A percentile compares a stretch with the other conserved stretches of the same genome.
Evolutionary conservation across 805 yeast genomes (phyloP).

Genomic region (Starmera caribaea): DNA sequence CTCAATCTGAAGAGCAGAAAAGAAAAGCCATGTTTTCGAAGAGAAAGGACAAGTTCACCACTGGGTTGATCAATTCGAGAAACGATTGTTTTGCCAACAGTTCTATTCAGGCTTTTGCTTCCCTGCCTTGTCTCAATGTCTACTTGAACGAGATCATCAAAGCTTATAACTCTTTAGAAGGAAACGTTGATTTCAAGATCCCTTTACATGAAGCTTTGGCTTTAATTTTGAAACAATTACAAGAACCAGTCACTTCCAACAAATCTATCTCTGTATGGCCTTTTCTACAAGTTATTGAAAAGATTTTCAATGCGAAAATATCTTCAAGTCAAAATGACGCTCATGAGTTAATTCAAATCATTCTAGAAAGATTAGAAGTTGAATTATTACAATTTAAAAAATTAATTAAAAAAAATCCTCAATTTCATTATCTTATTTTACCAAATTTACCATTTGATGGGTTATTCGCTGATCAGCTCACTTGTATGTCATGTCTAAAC

Average conservation of each 20-base stretch:
- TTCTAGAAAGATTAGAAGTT: constrained; percentile 66
- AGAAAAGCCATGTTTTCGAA: constrained; percentile 27
- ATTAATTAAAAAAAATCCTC: constrained; percentile 14
- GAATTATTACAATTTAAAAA: constrained; percentile 42
- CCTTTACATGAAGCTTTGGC: constrained; percentile 53
- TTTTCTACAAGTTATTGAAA: constrained; percentile 62
- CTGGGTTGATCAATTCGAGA: constrained; percentile 73
- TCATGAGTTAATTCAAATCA: constrained; percentile 77
- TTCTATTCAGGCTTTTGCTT: constrained; percentile 68
- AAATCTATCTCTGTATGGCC: constrained; percentile 69
- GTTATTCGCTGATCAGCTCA: constrained; percentile 50
- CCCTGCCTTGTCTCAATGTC: constrained; percentile 47
- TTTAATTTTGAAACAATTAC: constrained; percentile 42
- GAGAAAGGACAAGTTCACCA: constrained; percentile 65
- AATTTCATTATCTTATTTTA: constrained; percentile 15
- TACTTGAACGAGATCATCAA: constrained; percentile 36
- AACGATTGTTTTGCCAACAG: constrained; percentile 93
- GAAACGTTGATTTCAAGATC: constrained; percentile 25
- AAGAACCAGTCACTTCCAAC: constrained; percentile 46
- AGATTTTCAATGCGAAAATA: constrained; percentile 60
- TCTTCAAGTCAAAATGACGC: constrained; percentile 89
- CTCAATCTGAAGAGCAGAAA: constrained; percentile 12
- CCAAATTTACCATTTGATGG: constrained; percentile 76
- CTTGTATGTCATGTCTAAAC: constrained; percentile 58
- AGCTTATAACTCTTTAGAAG: constrained; percentile 9